Percentiles rank a stretch among this genome's conserved stretches.
phyloP scores from a whole-genome alignment of 345 rosid species.

The Melaleuca quinquenervia region DNA sequence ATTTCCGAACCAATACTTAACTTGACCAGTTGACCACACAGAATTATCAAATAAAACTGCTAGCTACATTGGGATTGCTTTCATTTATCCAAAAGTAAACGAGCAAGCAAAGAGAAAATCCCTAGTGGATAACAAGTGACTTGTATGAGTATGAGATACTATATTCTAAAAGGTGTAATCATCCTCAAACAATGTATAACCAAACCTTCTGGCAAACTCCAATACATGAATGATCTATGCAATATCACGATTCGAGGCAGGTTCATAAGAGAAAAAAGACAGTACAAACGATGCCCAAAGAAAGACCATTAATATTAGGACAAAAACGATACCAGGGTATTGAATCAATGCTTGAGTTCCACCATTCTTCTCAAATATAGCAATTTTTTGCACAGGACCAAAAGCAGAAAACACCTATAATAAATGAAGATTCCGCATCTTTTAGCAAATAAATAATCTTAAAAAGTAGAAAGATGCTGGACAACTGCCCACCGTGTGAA shows the following conservation, averaged over 20 bases:
- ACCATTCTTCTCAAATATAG: slow-evolving; percentile 93
- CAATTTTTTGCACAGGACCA: slow-evolving; percentile 89
- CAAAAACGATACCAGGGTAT: slow-evolving; percentile 52
- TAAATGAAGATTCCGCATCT: background rate
- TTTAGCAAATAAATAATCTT: background rate
- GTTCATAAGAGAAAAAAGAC: background rate
- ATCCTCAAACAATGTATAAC: background rate
- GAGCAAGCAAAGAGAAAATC: background rate
- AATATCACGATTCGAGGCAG: background rate
- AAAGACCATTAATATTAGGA: background rate
- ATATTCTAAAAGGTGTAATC: background rate
- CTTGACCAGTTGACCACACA: background rate
- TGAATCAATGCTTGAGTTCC: slow-evolving; percentile 92
- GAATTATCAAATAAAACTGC: background rate
- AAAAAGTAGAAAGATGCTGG: background rate
- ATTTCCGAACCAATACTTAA: background rate
- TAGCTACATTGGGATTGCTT: background rate
- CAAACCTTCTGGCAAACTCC: background rate
- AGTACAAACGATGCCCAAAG: background rate
- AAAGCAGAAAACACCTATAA: slow-evolving; percentile 78
- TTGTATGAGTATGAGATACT: background rate
- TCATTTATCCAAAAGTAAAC: background rate
- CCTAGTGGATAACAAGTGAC: background rate
- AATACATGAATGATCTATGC: background rate
- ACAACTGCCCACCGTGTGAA: slow-evolving; percentile 58